Evolutionary conservation across 306 rosid genomes (phyloP).

Genomic region (Cicer arietinum): DNA sequence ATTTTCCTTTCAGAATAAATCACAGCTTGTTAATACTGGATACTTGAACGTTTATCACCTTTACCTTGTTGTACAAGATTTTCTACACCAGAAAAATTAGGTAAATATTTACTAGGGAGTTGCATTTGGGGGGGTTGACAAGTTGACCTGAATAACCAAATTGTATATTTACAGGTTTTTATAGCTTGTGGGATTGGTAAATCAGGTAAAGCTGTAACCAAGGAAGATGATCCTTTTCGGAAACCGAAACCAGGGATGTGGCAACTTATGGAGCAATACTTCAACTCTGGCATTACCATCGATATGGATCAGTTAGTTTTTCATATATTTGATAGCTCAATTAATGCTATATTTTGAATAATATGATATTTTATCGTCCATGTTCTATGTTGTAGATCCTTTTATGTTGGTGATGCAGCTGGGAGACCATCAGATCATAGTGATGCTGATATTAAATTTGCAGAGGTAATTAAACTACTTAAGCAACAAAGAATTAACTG

Average conservation of each 20-base stretch:
- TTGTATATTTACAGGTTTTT: slow-evolving; percentile 68
- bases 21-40: slow-evolving; percentile 6
- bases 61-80: background rate
- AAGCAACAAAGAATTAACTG: slow-evolving; percentile 7
- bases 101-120: slow-evolving; percentile 4
- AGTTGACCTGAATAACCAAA: slow-evolving; percentile 28
- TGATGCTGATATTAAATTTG: slow-evolving; percentile 87
- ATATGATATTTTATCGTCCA: background rate
- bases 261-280: slow-evolving; percentile 79
- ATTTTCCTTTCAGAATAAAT: background rate
- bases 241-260: slow-evolving; percentile 96
- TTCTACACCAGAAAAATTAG: slow-evolving; percentile 11
- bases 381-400: slow-evolving; percentile 66
- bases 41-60: slow-evolving; percentile 10
- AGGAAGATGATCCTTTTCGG: slow-evolving; percentile 74
- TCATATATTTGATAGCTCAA: slow-evolving; percentile 38
- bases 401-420: slow-evolving; percentile 97
- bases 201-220: slow-evolving; percentile 51
- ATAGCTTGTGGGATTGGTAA: slow-evolving; percentile 78
- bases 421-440: slow-evolving; percentile 87
- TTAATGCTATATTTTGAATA: slow-evolving; percentile 28
- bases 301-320: slow-evolving; percentile 76
- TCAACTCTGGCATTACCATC: slow-evolving; percentile 79
- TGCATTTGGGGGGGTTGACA: background rate
- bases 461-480: slow-evolving; percentile 64